Percentiles rank a stretch among this genome's conserved stretches.
Evolutionary conservation across 495 filamentous ascomycete species (phyloP).

Genomic region (Penicillium turbatum): DNA sequence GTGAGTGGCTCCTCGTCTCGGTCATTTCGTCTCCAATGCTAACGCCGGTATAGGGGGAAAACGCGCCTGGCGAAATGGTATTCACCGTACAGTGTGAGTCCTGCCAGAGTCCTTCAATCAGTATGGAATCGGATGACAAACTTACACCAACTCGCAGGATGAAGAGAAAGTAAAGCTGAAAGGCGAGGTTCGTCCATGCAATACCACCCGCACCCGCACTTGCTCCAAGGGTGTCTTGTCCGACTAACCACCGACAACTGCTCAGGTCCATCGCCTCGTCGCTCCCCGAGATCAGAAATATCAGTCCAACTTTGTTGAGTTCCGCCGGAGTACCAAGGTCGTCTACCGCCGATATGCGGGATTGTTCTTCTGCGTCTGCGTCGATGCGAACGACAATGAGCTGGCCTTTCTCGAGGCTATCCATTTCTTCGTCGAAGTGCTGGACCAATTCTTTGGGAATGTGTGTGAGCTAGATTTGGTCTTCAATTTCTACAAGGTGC

Average conservation of each 20-base stretch:
- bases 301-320: constrained; percentile 98
- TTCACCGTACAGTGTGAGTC: constrained; percentile 77
- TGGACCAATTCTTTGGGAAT: constrained; percentile 98
- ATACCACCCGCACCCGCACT: not conserved
- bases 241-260: constrained; percentile 4
- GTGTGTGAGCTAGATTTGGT: constrained; percentile 98
- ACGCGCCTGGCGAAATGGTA: constrained; percentile 99
- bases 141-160: constrained; percentile 48
- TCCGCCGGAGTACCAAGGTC: constrained; percentile 74
- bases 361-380: constrained; percentile 97
- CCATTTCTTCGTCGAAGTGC: constrained; percentile 98
- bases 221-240: constrained; percentile 4
- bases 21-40: constrained; percentile 7
- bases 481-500: constrained; percentile 93
- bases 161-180: constrained; percentile 96
- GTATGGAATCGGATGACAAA: not conserved
- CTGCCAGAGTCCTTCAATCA: not conserved
- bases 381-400: constrained; percentile 99
- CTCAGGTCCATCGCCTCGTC: constrained; percentile 89
- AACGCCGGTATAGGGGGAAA: constrained; percentile 69
- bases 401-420: constrained; percentile 95
- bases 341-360: constrained; percentile 96
- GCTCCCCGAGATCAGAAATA: constrained; percentile 98
- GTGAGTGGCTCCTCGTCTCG: constrained; percentile 46
- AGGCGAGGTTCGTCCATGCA: constrained; percentile 58